Conservation (phyloP, 1,284 basidiomycete species). For the Cutaneotrichosporon curvatum region DNA sequence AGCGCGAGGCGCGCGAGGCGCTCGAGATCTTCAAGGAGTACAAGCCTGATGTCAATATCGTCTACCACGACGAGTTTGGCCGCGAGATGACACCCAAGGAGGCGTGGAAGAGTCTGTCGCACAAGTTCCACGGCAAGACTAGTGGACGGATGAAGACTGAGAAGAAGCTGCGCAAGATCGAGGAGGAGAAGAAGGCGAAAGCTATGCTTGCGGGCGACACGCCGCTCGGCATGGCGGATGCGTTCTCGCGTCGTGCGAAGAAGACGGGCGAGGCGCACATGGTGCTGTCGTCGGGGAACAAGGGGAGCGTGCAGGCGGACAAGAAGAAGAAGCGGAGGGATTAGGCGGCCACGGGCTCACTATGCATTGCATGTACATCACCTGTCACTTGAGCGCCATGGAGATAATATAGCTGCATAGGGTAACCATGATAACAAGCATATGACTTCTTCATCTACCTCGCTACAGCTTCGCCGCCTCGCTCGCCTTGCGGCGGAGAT, state of each 20-base stretch:
- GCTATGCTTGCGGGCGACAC: constrained; percentile 90
- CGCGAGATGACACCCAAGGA: constrained; percentile 76
- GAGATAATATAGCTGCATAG: too few species aligned
- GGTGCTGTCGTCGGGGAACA: constrained; percentile 84
- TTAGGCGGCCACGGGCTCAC: too few species aligned
- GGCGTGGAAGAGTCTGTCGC: constrained; percentile 90
- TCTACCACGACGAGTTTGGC: constrained; percentile 95
- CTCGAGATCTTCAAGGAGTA: constrained; percentile 85
- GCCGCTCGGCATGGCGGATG: constrained; percentile 80
- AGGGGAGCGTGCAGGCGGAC: constrained; percentile 58
- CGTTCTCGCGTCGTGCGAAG: constrained; percentile 82
- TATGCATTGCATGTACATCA: too few species aligned
- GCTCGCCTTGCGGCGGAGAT: constrained; percentile 2
- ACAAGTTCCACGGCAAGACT: constrained; percentile 94
- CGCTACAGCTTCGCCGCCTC: constrained; percentile 3
- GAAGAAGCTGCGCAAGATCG: constrained; percentile 86
- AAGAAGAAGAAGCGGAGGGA: constrained; percentile 2
- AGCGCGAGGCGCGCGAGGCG: constrained; percentile 76
- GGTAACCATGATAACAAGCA: too few species aligned
- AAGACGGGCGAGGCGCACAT: constrained; percentile 91
- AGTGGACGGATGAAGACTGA: constrained; percentile 90
- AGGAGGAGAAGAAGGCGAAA: constrained; percentile 81
- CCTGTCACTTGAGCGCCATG: too few species aligned
- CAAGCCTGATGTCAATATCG: constrained; percentile 93
- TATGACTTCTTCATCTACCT: too few species aligned